Base-by-base conservation (phyloP, 371 early-diverging fungal species). In the Sporodiniella umbellata region DNA sequence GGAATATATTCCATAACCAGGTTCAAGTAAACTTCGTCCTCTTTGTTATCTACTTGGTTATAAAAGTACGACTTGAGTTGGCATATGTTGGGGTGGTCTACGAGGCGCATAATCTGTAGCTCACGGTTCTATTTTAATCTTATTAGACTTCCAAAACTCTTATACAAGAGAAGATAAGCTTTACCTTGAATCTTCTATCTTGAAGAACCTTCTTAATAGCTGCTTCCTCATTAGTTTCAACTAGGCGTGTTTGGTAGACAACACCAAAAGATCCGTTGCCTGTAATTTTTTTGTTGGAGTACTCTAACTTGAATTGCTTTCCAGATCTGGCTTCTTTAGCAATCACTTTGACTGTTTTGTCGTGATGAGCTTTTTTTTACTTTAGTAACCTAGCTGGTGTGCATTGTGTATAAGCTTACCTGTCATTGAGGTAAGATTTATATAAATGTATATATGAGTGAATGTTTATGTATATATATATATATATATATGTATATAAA, bases 201-300 rank as follows among this genome's bases (percentile, higher is more conserved):
- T 96, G 98, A 26, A 94, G 70, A 3, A 97, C 98, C 68, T 94
- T 95, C 73, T 97, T 97, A 54, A 97, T 93, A 50, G 98, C 98
- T 33, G 85, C 87, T 33, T 83, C 82, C 59, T 95, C 93, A 40
- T 84, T 81, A 38, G 84, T 79, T 38, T 88, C 83, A 24, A 89
- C 72, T 28, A 95, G 76, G 61, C 90, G 86, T 43, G 95, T 96
- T 78, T 94, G 95, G 64, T 90, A 95, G 15, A 97, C 98, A 17
- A 96, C 96, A 42, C 98, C 98, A 70, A 97, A 97, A 22, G 95
- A 93, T 8, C 98, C 98, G 63, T 95, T 95, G 46, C 98, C 98
- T 42, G 95, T 81, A 24, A 93, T 88, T 59, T 92, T 92, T 70
- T 84, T 88, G 63, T 92, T 92, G 15, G 92, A 86, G 72, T 95